Conservation (phyloP, 1,284 basidiomycete genomes). For the Sporisorium reilianum region DNA sequence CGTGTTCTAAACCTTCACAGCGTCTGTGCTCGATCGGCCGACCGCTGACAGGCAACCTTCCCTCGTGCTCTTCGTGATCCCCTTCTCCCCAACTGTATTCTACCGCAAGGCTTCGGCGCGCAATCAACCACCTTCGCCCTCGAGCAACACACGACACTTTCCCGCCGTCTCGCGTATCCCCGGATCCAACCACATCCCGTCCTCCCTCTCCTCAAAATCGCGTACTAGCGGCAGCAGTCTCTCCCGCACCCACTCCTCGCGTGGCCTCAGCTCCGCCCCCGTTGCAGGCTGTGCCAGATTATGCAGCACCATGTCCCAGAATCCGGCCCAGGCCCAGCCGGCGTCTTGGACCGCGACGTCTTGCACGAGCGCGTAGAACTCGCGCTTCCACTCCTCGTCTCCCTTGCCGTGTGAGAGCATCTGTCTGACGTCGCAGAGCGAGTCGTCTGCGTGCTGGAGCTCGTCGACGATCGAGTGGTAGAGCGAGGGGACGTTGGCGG, state of each 20-base stretch:
- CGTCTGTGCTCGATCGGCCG: conserved; percentile 54
- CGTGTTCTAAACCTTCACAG: background rate
- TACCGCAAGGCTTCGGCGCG: background rate
- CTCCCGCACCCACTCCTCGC: conserved; percentile 14
- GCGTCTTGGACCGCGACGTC: conserved; percentile 56
- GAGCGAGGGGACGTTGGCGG: conserved; percentile 71
- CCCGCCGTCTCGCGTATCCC: conserved; percentile 12
- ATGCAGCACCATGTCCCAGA: conserved; percentile 61
- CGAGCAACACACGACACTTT: conserved; percentile 16
- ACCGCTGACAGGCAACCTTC: conserved; percentile 53
- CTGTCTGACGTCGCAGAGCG: conserved; percentile 71
- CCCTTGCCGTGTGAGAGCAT: conserved; percentile 62
- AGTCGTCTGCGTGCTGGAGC: conserved; percentile 70
- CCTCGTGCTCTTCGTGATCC: conserved; percentile 62
- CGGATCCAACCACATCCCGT: conserved; percentile 19
- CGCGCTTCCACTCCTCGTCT: conserved; percentile 35
- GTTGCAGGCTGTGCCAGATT: conserved; percentile 38
- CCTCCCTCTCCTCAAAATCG: conserved; percentile 21
- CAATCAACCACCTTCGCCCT: conserved; percentile 5
- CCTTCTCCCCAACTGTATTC: background rate
- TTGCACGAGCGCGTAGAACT: conserved; percentile 55
- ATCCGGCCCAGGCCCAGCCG: conserved; percentile 66
- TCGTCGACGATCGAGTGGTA: conserved; percentile 70
- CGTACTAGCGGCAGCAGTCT: conserved; percentile 17
- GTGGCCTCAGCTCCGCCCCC: conserved; percentile 8